A percentile compares a stretch with the other conserved stretches of the same genome.
These are phyloP conservation scores for Sodiomyces alkalinus DNA, from an alignment of 2,329 filamentous ascomycete species.

Conservation along the genomic window DNA sequence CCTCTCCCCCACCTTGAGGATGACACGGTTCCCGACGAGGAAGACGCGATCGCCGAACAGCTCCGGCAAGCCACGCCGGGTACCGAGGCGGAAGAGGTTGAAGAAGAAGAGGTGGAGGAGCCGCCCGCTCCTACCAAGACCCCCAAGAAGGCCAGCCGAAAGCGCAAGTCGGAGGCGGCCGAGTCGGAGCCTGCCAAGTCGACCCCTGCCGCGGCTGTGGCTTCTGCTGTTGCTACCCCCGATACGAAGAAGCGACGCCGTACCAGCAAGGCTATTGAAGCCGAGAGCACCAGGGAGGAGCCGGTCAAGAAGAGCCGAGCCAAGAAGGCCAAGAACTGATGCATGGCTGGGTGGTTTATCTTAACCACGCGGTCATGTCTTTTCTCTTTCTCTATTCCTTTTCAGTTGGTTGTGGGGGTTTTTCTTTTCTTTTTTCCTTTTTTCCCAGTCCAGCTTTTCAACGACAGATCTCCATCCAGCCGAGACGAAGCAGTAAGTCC, in stretches of 20 bases:
- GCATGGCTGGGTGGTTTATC: background rate
- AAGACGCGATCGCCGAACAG: slow-evolving; percentile 44
- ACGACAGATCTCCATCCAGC: too few relatives aligned
- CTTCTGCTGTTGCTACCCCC: slow-evolving; percentile 22
- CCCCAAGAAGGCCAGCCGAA: slow-evolving; percentile 40
- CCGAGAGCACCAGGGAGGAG: slow-evolving; percentile 30
- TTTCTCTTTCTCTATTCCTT: slow-evolving; percentile 3
- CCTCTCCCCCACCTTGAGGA: slow-evolving; percentile 35
- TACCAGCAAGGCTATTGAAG: slow-evolving; percentile 35
- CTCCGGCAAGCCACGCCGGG: slow-evolving; percentile 28
- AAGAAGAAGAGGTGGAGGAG: slow-evolving; percentile 20
- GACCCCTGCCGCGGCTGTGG: slow-evolving; percentile 30
- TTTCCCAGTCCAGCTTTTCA: background rate
- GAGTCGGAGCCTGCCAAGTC: slow-evolving; percentile 21
- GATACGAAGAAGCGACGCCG: slow-evolving; percentile 49
- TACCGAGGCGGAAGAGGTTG: slow-evolving; percentile 24
- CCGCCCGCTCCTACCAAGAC: slow-evolving; percentile 35
- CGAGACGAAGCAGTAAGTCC: too few relatives aligned
- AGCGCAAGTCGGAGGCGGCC: slow-evolving; percentile 40
- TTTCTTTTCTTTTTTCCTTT: background rate
- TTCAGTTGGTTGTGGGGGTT: background rate
- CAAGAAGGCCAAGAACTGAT: slow-evolving; percentile 35
- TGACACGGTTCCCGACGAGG: slow-evolving; percentile 28
- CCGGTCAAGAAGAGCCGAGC: slow-evolving; percentile 40
- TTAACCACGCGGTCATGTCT: slow-evolving; percentile 2